Evolutionary conservation across 1,284 basidiomycete genomes (phyloP), one percentile per base, ranked within the genome.

Genomic region (Marasmius tenuissimus): DNA sequence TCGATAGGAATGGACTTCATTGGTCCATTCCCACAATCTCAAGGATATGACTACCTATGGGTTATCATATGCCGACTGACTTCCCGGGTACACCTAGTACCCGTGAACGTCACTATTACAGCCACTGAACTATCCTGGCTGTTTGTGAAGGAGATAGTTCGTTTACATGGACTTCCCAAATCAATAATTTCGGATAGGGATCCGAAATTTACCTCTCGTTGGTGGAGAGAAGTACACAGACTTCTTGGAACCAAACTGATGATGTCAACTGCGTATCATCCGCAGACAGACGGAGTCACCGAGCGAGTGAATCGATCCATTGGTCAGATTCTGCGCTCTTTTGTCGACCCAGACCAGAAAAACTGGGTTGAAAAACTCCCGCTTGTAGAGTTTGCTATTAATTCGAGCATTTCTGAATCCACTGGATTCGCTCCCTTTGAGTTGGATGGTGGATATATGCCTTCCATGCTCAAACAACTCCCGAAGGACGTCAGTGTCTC

Each of bases 191-290:
- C 70, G 1, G 73, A 78, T 49, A 55, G 70, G 0, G 75, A 77
- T 54, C 62, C 71, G 0, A 73, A 74, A 56, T 78, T 78, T 62
- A 77, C 72, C 0, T 72, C 74, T 55, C 27, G 27, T 27, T 78
- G 71, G 66, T 78, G 75, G 76, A 22, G 59, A 9, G 70, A 75
- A 57, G 58, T 75, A 0, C 70, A 76, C 40, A 53, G 68, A 10
- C n/a, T 77, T 8, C 37, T 77, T 1, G 75, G 76, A 2, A 69
- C 71, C 0, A 73, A 72, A 52, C 65, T 79, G 0, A 61, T 74
- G 3, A 76, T 81, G 74, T 82, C 79, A 0, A 81, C 73, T 0
- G 71, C 76, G 5, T 81, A 76, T 59, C 80, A 82, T 47, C 79
- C 76, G 0, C 75, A 82, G 60, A 81, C 71, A 2, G 77, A 80